Percentiles rank a stretch among this genome's conserved stretches.
phyloP scores from a whole-genome alignment of 108 stramenopile genomes.

The Fistulifera solaris region DNA sequence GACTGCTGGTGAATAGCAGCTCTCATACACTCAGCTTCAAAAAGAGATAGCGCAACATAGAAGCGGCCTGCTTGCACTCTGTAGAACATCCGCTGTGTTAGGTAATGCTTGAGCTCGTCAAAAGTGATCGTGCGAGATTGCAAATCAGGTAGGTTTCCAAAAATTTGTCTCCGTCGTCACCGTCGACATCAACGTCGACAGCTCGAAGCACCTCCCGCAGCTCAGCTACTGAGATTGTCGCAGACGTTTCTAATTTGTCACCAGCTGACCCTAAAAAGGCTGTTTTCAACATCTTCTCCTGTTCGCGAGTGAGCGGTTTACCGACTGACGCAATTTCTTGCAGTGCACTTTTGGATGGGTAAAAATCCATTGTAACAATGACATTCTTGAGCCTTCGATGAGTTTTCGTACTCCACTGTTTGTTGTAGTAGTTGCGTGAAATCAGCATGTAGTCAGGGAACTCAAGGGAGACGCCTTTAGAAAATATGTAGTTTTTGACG shows the following conservation, averaged over 20 bases:
- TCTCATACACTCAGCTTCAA: conserved; percentile 94
- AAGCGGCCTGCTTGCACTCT: conserved; percentile 89
- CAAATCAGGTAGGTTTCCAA: conserved; percentile 59
- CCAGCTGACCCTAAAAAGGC: conserved; percentile 87
- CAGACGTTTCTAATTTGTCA: conserved; percentile 35
- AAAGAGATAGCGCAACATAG: conserved; percentile 87
- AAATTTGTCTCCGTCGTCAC: conserved; percentile 68
- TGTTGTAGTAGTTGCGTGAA: conserved; percentile 94
- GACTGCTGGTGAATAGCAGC: conserved; percentile 83
- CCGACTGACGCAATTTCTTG: conserved; percentile 64
- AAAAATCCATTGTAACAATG: conserved; percentile 92
- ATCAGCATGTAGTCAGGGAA: conserved; percentile 82
- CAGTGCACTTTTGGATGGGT: conserved; percentile 49
- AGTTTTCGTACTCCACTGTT: conserved; percentile 88
- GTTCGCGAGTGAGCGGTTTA: conserved; percentile 69
- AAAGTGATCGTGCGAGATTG: conserved; percentile 53
- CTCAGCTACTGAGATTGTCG: conserved; percentile 79
- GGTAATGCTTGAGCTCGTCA: conserved; percentile 80
- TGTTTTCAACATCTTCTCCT: conserved; percentile 80
- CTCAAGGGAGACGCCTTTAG: conserved; percentile 53
- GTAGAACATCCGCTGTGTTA: conserved; percentile 78
- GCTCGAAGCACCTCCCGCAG: conserved; percentile 82
- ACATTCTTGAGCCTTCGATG: conserved; percentile 96
- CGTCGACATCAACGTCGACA: conserved; percentile 89
- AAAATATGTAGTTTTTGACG: conserved; percentile 90